phyloP scores from a whole-genome alignment of 2,329 filamentous ascomycete species.

The Colletotrichum nymphaeae region DNA sequence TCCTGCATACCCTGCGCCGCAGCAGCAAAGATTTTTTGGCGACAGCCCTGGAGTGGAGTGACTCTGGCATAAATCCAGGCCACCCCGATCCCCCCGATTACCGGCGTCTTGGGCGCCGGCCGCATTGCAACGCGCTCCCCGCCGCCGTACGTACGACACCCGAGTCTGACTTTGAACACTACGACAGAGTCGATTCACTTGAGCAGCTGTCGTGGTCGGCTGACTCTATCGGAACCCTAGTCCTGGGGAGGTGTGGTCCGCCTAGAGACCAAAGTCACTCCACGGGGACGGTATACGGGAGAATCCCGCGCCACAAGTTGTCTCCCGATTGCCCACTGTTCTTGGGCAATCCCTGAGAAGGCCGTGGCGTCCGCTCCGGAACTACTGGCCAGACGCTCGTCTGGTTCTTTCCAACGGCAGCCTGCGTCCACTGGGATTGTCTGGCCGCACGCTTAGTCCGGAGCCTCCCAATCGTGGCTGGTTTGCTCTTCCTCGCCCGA shows the following conservation, averaged over 20 bases:
- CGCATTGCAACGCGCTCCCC: constrained; percentile 10
- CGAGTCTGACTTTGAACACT: background rate
- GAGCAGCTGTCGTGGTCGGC: constrained; percentile 26
- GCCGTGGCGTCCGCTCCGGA: background rate
- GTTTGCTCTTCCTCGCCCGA: constrained; percentile 18
- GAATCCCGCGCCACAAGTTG: constrained; percentile 13
- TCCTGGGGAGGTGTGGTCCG: constrained; percentile 8
- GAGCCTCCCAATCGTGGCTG: constrained; percentile 23
- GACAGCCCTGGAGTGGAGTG: constrained; percentile 35
- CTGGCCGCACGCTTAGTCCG: constrained; percentile 11
- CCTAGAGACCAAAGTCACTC: constrained; percentile 24
- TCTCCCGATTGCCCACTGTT: constrained; percentile 25
- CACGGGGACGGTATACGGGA: constrained; percentile 21
- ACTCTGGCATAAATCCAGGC: constrained; percentile 29
- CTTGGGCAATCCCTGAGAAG: background rate
- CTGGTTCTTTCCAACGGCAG: background rate
- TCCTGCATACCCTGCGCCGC: constrained; percentile 16
- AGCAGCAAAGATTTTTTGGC: constrained; percentile 21
- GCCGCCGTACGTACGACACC: constrained; percentile 24
- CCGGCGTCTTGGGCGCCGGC: constrained; percentile 20
- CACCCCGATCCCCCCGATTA: constrained; percentile 22
- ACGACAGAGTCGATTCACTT: constrained; percentile 30
- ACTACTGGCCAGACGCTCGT: constrained; percentile 12
- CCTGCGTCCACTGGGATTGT: constrained; percentile 11
- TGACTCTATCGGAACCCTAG: constrained; percentile 12